These are phyloP conservation scores for Hemisphaericaspora lyxosophila DNA, from an alignment of 1,139 yeast genomes.

Conservation along the genomic window DNA sequence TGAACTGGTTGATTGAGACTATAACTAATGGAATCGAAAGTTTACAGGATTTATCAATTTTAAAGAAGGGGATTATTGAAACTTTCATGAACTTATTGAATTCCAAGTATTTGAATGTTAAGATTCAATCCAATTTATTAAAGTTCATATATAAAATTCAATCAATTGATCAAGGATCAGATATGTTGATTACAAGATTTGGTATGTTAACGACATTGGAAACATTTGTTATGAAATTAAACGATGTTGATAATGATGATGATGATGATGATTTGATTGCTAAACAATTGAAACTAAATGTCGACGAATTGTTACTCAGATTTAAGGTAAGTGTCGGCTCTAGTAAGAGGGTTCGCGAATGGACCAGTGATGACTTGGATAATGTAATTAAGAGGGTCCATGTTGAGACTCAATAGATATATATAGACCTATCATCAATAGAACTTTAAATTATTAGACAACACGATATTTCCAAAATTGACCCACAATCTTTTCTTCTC, in stretches of 20 bases:
- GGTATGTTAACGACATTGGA: conserved; percentile 57
- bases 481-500: not conserved
- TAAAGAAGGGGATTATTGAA: conserved; percentile 58
- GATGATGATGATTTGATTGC: conserved; percentile 21
- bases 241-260: too few species aligned
- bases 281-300: conserved; percentile 40
- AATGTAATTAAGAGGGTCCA: conserved; percentile 46
- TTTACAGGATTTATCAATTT: conserved; percentile 49
- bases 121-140: conserved; percentile 39
- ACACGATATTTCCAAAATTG: too few species aligned
- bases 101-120: conserved; percentile 46
- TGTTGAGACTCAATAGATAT: conserved; percentile 6
- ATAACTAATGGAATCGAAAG: conserved; percentile 48
- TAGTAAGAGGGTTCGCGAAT: conserved; percentile 57
- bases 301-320: conserved; percentile 48
- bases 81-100: conserved; percentile 59
- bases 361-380: conserved; percentile 56
- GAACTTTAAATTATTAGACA: too few species aligned
- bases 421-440: not conserved
- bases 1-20: conserved; percentile 63
- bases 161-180: conserved; percentile 59
- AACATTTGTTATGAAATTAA: conserved; percentile 26
- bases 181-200: conserved; percentile 59
- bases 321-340: conserved; percentile 40
- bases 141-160: conserved; percentile 51